Percentiles rank a stretch among this genome's conserved stretches.
Conservation (phyloP, 2,329 filamentous ascomycete genomes). For the Trichoderma citrinoviride region DNA sequence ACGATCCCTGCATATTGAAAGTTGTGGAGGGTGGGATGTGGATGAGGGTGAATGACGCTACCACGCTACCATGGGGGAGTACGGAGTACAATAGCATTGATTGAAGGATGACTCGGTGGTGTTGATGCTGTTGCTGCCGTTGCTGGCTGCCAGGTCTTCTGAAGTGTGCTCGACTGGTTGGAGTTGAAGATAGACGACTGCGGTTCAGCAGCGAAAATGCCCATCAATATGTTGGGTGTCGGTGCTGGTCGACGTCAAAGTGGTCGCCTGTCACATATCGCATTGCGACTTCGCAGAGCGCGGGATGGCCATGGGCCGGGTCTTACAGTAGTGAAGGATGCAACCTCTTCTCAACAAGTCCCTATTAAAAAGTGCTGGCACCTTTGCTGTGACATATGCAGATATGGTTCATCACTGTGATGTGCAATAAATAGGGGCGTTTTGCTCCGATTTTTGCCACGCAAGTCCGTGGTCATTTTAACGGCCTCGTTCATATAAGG, state of each 20-base stretch:
- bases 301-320: conserved; percentile 5
- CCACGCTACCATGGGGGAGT: background rate
- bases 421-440: background rate
- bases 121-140: background rate
- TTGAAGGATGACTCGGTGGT: background rate
- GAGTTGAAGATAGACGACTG: no score
- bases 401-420: background rate
- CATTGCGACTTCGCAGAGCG: conserved; percentile 2
- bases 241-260: background rate
- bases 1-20: conserved; percentile 18
- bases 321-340: no score
- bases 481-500: background rate
- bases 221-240: no score
- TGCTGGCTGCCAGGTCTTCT: no score
- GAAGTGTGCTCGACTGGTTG: no score
- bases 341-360: background rate
- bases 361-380: background rate
- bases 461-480: background rate
- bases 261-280: background rate
- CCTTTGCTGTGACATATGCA: background rate
- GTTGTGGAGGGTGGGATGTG: background rate
- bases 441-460: conserved; percentile 7
- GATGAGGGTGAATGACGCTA: background rate
- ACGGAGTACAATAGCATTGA: background rate
- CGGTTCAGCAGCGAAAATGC: no score